Evolutionary conservation across 371 early-diverging fungal species (phyloP).

Genomic region (Mortierella sp.): DNA sequence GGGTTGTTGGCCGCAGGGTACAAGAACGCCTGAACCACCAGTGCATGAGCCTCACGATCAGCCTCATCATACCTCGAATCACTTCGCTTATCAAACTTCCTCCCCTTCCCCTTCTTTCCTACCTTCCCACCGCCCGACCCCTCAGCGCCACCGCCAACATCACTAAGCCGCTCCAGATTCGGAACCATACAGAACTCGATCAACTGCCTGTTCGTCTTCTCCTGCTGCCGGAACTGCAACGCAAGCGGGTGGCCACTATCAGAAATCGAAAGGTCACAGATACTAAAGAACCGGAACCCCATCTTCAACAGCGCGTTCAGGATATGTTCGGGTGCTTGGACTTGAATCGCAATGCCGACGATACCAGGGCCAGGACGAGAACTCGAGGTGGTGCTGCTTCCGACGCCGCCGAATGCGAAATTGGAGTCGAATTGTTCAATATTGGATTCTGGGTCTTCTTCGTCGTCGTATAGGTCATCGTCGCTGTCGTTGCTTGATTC

Average conservation of each 20-base stretch:
- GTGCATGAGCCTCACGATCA: constrained; percentile 28
- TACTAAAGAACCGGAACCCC: constrained; percentile 53
- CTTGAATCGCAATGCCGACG: constrained; percentile 53
- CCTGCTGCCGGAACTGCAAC: constrained; percentile 47
- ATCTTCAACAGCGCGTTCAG: constrained; percentile 34
- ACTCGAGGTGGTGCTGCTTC: constrained; percentile 51
- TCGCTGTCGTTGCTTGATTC: background rate
- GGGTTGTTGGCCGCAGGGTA: constrained; percentile 35
- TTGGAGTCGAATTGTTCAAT: constrained; percentile 28
- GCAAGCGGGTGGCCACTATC: constrained; percentile 44
- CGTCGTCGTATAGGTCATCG: background rate
- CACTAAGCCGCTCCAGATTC: constrained; percentile 6
- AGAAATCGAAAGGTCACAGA: constrained; percentile 51
- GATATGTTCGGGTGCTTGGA: constrained; percentile 46
- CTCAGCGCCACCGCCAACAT: background rate
- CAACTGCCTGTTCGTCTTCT: constrained; percentile 39
- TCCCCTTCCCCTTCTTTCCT: background rate
- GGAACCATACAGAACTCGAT: constrained; percentile 57
- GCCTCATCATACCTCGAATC: constrained; percentile 11
- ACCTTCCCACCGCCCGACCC: background rate
- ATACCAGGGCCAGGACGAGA: constrained; percentile 55
- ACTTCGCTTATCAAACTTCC: background rate
- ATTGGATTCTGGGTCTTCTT: background rate
- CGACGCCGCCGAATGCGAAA: constrained; percentile 53
- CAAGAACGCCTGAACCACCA: constrained; percentile 33